Conservation (phyloP, 2,329 filamentous ascomycete species). For the Penicillium sp. region DNA sequence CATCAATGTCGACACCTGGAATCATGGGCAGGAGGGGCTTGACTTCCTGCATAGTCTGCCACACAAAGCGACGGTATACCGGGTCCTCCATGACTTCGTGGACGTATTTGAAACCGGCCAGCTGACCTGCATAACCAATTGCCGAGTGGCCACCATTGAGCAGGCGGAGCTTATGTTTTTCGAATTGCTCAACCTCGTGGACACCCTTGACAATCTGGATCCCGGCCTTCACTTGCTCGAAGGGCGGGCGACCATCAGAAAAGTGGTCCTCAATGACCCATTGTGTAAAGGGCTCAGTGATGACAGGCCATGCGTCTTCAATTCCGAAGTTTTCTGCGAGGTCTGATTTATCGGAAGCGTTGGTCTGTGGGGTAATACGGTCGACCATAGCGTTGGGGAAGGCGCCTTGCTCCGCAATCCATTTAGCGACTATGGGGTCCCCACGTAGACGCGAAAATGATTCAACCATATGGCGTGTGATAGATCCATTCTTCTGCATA, state of each 20-base stretch:
- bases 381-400: constrained; percentile 61
- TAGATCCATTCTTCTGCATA: constrained; percentile 59
- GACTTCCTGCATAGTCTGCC: constrained; percentile 59
- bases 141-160: constrained; percentile 57
- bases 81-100: constrained; percentile 57
- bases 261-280: constrained; percentile 59
- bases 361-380: constrained; percentile 56
- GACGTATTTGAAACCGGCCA: constrained; percentile 57
- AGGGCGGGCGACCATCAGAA: constrained; percentile 52
- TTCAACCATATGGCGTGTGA: constrained; percentile 54
- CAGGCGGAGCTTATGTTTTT: constrained; percentile 60
- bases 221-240: constrained; percentile 50
- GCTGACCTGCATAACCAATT: constrained; percentile 53
- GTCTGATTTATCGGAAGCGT: constrained; percentile 46
- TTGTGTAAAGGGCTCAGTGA: constrained; percentile 59
- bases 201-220: constrained; percentile 55
- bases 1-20: constrained; percentile 52
- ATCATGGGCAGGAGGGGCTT: constrained; percentile 56
- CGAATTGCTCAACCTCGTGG: constrained; percentile 56
- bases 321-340: constrained; percentile 50
- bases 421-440: constrained; percentile 51
- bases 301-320: constrained; percentile 55
- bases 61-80: constrained; percentile 50
- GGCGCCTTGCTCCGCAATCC: constrained; percentile 50
- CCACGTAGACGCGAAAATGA: constrained; percentile 50